These are phyloP conservation scores for Falciphora oryzae DNA, from an alignment of 2,329 filamentous ascomycete genomes.

Conservation along the genomic window DNA sequence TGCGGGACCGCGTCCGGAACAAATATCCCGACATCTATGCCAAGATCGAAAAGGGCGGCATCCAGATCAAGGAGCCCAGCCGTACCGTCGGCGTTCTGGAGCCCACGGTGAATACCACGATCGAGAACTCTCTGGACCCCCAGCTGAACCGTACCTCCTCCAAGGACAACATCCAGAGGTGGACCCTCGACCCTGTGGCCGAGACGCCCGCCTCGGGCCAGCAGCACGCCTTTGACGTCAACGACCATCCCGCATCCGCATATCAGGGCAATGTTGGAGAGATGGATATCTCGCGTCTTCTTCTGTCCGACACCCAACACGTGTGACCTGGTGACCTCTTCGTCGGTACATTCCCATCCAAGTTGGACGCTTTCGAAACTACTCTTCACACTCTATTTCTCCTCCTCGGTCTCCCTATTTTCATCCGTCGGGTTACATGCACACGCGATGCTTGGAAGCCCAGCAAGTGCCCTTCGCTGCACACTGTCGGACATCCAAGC, in stretches of 20 bases:
- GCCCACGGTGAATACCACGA: constrained; percentile 44
- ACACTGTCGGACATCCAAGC: background rate
- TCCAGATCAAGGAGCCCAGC: constrained; percentile 37
- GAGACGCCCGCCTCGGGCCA: background rate
- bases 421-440: background rate
- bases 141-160: constrained; percentile 35
- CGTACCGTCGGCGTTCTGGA: constrained; percentile 42
- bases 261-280: constrained; percentile 41
- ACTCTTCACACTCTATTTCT: background rate
- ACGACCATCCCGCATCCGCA: constrained; percentile 33
- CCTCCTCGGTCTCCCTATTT: background rate
- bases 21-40: constrained; percentile 56
- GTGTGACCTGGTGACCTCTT: background rate
- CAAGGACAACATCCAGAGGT: constrained; percentile 42
- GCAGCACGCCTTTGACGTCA: constrained; percentile 35
- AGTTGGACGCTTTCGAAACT: background rate
- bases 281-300: constrained; percentile 56
- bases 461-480: background rate
- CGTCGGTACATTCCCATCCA: background rate
- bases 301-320: constrained; percentile 46
- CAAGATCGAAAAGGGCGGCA: constrained; percentile 48
- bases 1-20: constrained; percentile 58
- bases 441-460: background rate
- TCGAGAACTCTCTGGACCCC: constrained; percentile 39
- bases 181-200: constrained; percentile 24